These are phyloP conservation scores for Cercospora brassicicola DNA, from an alignment of 2,329 filamentous ascomycete genomes.

Conservation along the genomic window DNA sequence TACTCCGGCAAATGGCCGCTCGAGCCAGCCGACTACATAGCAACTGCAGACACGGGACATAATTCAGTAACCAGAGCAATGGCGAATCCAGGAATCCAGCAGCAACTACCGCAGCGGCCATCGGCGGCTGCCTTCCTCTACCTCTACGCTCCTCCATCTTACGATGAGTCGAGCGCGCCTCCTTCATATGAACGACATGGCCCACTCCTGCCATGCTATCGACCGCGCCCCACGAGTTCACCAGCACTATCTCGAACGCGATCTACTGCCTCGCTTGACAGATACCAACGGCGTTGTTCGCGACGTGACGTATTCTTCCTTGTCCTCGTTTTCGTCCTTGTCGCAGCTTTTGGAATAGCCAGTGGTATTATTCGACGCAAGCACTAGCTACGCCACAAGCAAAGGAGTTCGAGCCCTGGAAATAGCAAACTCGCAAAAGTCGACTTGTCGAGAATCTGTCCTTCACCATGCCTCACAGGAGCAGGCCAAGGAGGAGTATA, in stretches of 20 bases:
- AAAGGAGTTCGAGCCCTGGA: not conserved
- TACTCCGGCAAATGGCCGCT: not conserved
- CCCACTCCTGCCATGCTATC: not conserved
- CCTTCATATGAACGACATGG: slow-evolving; percentile 10
- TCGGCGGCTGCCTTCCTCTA: slow-evolving; percentile 5
- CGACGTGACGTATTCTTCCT: not conserved
- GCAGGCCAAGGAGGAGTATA: not conserved
- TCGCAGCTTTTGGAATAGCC: slow-evolving; percentile 4
- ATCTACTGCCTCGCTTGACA: not conserved
- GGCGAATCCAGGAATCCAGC: not conserved
- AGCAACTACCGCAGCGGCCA: not conserved
- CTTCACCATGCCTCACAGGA: not conserved
- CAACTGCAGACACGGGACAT: not conserved
- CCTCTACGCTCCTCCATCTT: slow-evolving; percentile 8
- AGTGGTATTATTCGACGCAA: slow-evolving; percentile 5
- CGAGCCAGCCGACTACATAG: not conserved
- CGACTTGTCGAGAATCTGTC: not conserved
- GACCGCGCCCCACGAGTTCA: not conserved
- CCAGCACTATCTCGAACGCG: not conserved
- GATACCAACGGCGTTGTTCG: not conserved
- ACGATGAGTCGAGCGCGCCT: slow-evolving; percentile 4
- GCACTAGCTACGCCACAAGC: not conserved
- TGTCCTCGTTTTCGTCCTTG: not conserved
- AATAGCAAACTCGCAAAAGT: not conserved
- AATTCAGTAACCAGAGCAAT: not conserved